These are phyloP conservation scores for Coemansia sp. DNA, from an alignment of 192 early-diverging fungal species.

Conservation along the genomic window DNA sequence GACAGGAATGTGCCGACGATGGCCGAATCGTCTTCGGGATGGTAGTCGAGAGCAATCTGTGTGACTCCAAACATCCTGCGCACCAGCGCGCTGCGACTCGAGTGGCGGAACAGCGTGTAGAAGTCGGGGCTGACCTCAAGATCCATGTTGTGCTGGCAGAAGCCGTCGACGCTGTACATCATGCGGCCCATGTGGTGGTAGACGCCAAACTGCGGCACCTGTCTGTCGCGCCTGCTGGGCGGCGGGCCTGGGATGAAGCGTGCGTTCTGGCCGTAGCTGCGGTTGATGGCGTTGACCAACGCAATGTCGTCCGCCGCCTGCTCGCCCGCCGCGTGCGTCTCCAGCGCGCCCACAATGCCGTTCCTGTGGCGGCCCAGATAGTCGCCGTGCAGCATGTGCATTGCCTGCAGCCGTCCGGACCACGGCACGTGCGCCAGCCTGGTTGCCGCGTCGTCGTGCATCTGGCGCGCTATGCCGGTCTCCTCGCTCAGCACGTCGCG, in stretches of 20 bases:
- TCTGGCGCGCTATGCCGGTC: conserved; percentile 28
- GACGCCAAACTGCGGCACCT: conserved; percentile 65
- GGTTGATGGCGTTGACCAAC: conserved; percentile 55
- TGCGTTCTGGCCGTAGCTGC: conserved; percentile 25
- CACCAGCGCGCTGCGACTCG: conserved; percentile 73
- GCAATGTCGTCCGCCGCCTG: conserved; percentile 59
- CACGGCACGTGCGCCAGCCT: conserved; percentile 25
- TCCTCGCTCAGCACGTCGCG: conserved; percentile 38
- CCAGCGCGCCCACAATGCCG: conserved; percentile 29
- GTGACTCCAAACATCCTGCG: conserved; percentile 70
- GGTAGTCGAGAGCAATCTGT: conserved; percentile 71
- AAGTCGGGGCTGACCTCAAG: conserved; percentile 74
- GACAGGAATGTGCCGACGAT: conserved; percentile 77
- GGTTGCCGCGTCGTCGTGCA: conserved; percentile 35
- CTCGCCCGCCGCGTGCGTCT: conserved; percentile 43
- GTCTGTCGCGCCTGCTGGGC: conserved; percentile 25
- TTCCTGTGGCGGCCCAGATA: conserved; percentile 22
- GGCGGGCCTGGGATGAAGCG: conserved; percentile 30
- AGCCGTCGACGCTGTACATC: conserved; percentile 76
- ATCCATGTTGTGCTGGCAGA: conserved; percentile 75
- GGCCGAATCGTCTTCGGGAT: conserved; percentile 69
- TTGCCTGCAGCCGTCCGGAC: conserved; percentile 22
- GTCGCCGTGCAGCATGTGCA: conserved; percentile 34
- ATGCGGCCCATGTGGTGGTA: conserved; percentile 72
- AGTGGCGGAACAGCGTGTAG: conserved; percentile 71